A percentile compares a stretch with the other conserved stretches of the same genome.
Evolutionary conservation across 176 grass and related monocot species (phyloP).

Genomic region (Leersia perrieri): DNA sequence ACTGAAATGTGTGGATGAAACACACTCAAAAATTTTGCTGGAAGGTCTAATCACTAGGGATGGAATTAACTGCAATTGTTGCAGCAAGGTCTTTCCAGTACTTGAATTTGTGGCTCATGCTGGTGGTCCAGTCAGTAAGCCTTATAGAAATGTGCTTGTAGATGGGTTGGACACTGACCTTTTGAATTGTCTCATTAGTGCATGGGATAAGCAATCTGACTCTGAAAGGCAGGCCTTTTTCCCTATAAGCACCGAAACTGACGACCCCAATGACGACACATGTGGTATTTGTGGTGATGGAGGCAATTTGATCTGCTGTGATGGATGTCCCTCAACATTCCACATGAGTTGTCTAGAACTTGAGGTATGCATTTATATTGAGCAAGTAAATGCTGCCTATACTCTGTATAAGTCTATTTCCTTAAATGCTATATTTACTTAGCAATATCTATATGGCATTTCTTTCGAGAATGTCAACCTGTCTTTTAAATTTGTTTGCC

Average conservation of each 20-base stretch:
- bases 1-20: slow-evolving; percentile 76
- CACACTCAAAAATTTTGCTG: slow-evolving; percentile 53
- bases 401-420: slow-evolving; percentile 1
- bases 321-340: slow-evolving; percentile 92
- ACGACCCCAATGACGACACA: slow-evolving; percentile 91
- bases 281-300: slow-evolving; percentile 98
- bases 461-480: slow-evolving; percentile 8
- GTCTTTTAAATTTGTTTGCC: slow-evolving; percentile 3
- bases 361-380: slow-evolving; percentile 47
- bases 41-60: slow-evolving; percentile 67
- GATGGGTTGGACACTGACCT: slow-evolving; percentile 56
- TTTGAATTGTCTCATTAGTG: slow-evolving; percentile 63
- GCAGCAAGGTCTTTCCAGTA: slow-evolving; percentile 57
- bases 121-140: slow-evolving; percentile 47
- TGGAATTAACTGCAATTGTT: slow-evolving; percentile 84
- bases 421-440: slow-evolving; percentile 13
- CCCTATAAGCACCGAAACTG: slow-evolving; percentile 49
- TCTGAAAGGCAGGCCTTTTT: slow-evolving; percentile 74
- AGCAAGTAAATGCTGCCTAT: slow-evolving; percentile 12
- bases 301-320: slow-evolving; percentile 91
- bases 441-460: not conserved
- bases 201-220: slow-evolving; percentile 81
- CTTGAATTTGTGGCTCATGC: slow-evolving; percentile 73
- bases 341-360: slow-evolving; percentile 89
- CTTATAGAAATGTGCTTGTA: slow-evolving; percentile 58